Conservation (phyloP, 176 grass and related monocot species). For the Ensete ventricosum region DNA sequence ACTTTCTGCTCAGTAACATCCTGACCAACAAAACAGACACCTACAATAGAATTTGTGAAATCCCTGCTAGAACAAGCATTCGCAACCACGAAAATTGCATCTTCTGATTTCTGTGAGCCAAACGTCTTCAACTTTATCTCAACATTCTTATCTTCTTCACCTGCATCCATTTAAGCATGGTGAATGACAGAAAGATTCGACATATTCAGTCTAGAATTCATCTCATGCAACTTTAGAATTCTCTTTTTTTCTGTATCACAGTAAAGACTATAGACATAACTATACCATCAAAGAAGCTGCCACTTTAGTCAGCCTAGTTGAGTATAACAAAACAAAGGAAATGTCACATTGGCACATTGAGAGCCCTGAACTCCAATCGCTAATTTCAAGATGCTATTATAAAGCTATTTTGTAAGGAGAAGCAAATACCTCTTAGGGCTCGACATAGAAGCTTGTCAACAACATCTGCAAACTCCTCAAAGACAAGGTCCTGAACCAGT, state of each 20-base stretch:
- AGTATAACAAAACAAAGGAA: background rate
- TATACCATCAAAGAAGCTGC: background rate
- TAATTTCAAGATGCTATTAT: background rate
- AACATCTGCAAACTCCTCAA: conserved; percentile 58
- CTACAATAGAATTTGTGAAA: conserved; percentile 73
- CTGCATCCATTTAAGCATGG: conserved; percentile 30
- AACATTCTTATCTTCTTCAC: conserved; percentile 97
- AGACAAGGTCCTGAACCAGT: conserved; percentile 80
- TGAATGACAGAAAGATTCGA: conserved; percentile 1
- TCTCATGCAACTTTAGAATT: background rate
- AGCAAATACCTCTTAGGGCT: conserved; percentile 65
- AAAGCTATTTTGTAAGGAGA: conserved; percentile 1
- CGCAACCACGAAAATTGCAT: conserved; percentile 74
- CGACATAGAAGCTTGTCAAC: conserved; percentile 57
- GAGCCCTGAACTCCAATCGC: background rate
- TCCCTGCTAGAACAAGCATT: conserved; percentile 93
- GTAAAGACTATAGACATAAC: background rate
- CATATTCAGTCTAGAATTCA: background rate
- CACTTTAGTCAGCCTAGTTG: background rate
- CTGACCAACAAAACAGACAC: conserved; percentile 85
- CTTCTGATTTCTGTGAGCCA: conserved; percentile 50
- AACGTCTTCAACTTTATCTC: conserved; percentile 99
- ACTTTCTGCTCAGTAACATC: conserved; percentile 88
- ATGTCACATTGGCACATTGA: background rate
- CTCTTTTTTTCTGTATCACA: background rate